Evolutionary conservation across 768 basidiomycete genomes (phyloP), one percentile per base, ranked within the genome.

Genomic region (Asterophora lycoperdoides): DNA sequence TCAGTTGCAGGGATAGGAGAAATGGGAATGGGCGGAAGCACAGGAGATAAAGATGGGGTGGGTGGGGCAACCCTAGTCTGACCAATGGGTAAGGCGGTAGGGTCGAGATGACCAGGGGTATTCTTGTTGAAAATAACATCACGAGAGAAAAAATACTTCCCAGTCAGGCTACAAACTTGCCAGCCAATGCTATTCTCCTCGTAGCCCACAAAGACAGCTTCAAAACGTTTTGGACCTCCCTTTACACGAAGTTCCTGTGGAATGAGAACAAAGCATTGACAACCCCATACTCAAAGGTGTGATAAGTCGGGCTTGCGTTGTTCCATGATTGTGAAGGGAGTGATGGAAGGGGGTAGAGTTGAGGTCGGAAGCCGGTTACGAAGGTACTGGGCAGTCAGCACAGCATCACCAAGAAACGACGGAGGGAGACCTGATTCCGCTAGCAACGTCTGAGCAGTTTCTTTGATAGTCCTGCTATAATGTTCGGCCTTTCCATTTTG

Each of bases 401-500:
- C 46, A 17, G 64, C 63, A 36, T 60, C 54, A 29, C 57, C 59
- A 57, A 56, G 60, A 35, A 63, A 60, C 0, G 51, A 49, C 7
- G 48, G 33, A 37, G 64, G 57, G 2, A 64, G 48, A 1, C 57
- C 53, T 17, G 52, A 26, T 1, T 52, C 61, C 5, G 60, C 61
- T 1, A 68, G 43, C 8, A 67, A 38, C 0, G 60, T 42, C 14
- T 54, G 52, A 5, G 52, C 54, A 3, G 52, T 42, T 9, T 62
- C 63, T 20, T 63, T 49, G 1, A 68, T 46, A 0, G 61, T 66
- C 0, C 57, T 44, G 9, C 68, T 60, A 30, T 58, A 62, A 0
- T 59, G 47, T 36, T 70, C 64, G 3, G 53, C 58, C 30, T 61
- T 62, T n/a, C n/a, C n/a, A n/a, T n/a, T n/a, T n/a, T n/a, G n/a